phyloP scores from a whole-genome alignment of 139 green algal genomes.

The Mesotaenium endlicherianum region DNA sequence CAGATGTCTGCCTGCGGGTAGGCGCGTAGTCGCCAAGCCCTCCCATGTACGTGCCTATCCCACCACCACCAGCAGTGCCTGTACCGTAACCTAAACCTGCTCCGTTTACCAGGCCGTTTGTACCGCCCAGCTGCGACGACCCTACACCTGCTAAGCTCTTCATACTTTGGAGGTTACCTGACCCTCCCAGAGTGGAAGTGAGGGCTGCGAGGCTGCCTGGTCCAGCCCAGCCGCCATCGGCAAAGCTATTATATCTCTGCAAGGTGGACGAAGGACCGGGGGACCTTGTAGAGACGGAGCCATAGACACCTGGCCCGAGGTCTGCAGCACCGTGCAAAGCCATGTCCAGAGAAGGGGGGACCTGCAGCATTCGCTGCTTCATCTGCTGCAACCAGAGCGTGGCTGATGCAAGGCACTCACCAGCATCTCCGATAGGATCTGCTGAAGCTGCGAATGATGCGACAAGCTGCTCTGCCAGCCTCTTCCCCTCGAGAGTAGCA shows the following conservation, averaged over 20 bases:
- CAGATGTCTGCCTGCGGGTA: neutral
- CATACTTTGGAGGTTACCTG: too few relatives aligned
- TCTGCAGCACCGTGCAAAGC: too few relatives aligned
- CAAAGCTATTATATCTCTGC: too few relatives aligned
- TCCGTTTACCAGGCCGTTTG: neutral
- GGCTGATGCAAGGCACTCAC: constrained; percentile 32
- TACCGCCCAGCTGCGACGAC: neutral
- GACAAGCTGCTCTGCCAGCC: constrained; percentile 34
- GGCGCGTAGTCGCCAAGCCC: neutral
- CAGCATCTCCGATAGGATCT: constrained; percentile 30
- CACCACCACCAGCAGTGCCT: neutral
- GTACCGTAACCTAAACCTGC: neutral
- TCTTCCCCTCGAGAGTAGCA: constrained; percentile 15
- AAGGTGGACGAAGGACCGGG: too few relatives aligned
- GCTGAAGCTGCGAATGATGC: constrained; percentile 11
- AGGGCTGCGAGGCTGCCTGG: neutral
- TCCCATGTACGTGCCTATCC: neutral
- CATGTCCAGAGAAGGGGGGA: neutral
- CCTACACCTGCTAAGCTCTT: too few relatives aligned
- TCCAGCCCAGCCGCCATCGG: neutral
- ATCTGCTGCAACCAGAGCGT: constrained; percentile 39
- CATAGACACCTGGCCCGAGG: too few relatives aligned
- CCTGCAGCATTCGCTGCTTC: constrained; percentile 6
- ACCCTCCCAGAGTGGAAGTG: too few relatives aligned
- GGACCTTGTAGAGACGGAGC: too few relatives aligned